Evolutionary conservation across 306 rosid genomes (phyloP).

Genomic region (Lotus japonicus): DNA sequence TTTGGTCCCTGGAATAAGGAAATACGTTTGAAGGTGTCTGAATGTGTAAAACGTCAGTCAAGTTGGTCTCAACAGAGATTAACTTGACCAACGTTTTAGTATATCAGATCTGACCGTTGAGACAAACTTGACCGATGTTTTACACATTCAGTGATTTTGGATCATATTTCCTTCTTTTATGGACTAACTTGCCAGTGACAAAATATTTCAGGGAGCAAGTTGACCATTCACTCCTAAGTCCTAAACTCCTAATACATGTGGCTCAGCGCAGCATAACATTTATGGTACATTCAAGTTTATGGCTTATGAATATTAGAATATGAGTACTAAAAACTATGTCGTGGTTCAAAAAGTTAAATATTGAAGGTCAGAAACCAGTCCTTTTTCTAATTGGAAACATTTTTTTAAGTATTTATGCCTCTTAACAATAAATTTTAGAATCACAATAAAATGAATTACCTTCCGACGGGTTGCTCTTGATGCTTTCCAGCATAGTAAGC

Average conservation of each 20-base stretch:
- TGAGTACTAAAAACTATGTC: neutral
- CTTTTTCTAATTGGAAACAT: neutral
- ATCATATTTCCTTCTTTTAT: too few species aligned
- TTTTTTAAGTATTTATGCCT: neutral
- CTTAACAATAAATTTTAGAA: neutral
- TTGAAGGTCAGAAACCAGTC: neutral
- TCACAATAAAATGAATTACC: slow-evolving; percentile 42
- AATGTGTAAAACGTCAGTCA: too few species aligned
- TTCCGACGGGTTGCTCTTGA: slow-evolving; percentile 68
- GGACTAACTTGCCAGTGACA: too few species aligned
- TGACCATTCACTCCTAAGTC: too few species aligned
- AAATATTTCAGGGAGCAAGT: too few species aligned
- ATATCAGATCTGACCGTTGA: too few species aligned
- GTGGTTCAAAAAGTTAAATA: neutral
- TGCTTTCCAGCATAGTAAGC: slow-evolving; percentile 88
- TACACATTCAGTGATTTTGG: too few species aligned
- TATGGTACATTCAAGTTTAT: neutral
- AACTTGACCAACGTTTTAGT: too few species aligned
- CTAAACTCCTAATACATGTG: neutral
- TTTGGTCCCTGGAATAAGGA: too few species aligned
- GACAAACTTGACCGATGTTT: too few species aligned
- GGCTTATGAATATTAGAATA: neutral
- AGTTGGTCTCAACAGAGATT: too few species aligned
- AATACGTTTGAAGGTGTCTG: too few species aligned
- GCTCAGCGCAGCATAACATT: slow-evolving; percentile 1